Evolutionary conservation across 2,329 filamentous ascomycete species (phyloP), one percentile per base, ranked within the genome.

Genomic region (Ramichloridium luteum): DNA sequence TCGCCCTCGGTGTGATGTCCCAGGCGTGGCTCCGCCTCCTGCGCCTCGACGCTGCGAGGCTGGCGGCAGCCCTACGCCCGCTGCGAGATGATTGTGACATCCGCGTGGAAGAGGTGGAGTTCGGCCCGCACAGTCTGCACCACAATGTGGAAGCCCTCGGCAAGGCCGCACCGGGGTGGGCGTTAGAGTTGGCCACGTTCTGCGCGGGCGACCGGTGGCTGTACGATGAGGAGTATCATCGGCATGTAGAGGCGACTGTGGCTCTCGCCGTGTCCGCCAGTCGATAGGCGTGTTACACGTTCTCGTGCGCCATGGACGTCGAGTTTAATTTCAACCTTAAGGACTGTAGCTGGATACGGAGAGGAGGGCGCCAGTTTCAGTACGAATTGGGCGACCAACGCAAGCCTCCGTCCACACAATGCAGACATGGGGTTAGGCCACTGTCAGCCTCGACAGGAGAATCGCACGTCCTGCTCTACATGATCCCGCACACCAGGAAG

Each of bases 211-310:
- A 27, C n/a, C 6, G 4, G 11, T 29, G 27, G 32, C 31, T 34
- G 12, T 12, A 13, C 6, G 5, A 23, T 12, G 22, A 20, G 16
- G 32, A 20, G 2, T 14, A 16, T 22, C 16, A 15, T 5, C 4
- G 25, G 26, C 26, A 34, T 34, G 27, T 29, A 11, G n/a, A 15
- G 13, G 18, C 27, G 32, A 26, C 27, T 3, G 32, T 35, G 32
- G 27, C 32, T 23, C 13, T 30, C 23, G 32, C 20, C 26, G 38
- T 55, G 59, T n/a, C n/a, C n/a, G n/a, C n/a, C n/a, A n/a, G n/a
- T n/a, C n/a, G n/a, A n/a, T n/a, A n/a, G n/a, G n/a, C n/a, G n/a
- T n/a, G n/a, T n/a, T n/a, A n/a, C n/a, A n/a, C n/a, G n/a, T n/a
- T n/a, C n/a, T n/a, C n/a, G n/a, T n/a, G n/a, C n/a, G n/a, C n/a